Conservation (phyloP, 208 protist species). For the Leishmania lainsoni region DNA sequence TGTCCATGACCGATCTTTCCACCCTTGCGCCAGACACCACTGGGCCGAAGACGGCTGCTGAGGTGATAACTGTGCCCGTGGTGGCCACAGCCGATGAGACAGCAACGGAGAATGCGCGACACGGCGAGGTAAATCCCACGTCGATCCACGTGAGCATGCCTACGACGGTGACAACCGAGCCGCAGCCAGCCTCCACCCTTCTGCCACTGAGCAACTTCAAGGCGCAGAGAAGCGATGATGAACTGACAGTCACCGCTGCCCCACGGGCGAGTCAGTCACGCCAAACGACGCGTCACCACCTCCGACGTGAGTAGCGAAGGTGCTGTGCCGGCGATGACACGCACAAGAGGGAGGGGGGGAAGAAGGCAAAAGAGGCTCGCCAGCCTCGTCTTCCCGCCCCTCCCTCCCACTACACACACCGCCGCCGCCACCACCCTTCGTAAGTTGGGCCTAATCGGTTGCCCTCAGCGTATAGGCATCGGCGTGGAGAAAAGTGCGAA, state of each 20-base stretch:
- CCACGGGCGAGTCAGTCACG: not conserved
- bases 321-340: not conserved
- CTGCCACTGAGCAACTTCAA: conserved; percentile 13
- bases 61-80: no score
- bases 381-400: not conserved
- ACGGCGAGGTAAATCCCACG: not conserved
- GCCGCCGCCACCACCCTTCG: not conserved
- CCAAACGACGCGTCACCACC: not conserved
- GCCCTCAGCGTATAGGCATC: not conserved
- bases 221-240: conserved; percentile 8
- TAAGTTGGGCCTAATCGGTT: not conserved
- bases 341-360: not conserved
- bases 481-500: not conserved
- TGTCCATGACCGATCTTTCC: not conserved
- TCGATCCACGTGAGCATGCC: not conserved
- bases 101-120: no score
- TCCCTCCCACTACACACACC: no score
- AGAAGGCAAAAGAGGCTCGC: not conserved
- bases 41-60: not conserved
- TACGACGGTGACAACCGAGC: no score
- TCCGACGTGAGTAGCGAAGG: not conserved
- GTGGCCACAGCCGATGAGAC: not conserved
- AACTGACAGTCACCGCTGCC: not conserved
- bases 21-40: not conserved
- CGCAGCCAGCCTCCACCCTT: not conserved